Evolutionary conservation across 202 grass and related monocot species (phyloP), one percentile per base, ranked within the genome.

Genomic region (Eragrostis tef): DNA sequence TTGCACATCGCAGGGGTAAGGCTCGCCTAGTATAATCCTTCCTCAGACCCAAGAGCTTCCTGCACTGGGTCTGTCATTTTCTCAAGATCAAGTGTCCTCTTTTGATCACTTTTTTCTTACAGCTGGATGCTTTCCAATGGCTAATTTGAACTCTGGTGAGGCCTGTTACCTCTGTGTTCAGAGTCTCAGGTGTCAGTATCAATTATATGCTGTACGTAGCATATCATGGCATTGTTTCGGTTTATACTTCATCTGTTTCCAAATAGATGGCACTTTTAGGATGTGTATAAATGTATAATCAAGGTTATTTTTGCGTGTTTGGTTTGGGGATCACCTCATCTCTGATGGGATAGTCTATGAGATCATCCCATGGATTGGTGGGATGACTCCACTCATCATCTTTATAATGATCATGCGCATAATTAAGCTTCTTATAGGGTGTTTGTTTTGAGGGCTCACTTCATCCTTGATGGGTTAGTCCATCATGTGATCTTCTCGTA

Each of bases 81-180:
- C 31, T 34, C 31, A 34, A 34, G 1, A 34, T 34, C 31, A 34
- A 34, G 31, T 34, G 31, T 34, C 4, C 31, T 34, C 31, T 34
- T 34, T 31, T 31, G 15, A 53, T 42, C 0, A 0, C 12, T 54
- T 84, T 51, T 53, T 20, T 62, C 3, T 71, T 71, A 10, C n/a
- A 51, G 27, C 11, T 39, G 10, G 4, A 61, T 21, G 4, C 26
- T 41, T 21, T 63, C 25, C 11, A 10, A 4, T 51, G 9, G 26
- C 25, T 42, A 14, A 77, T 50, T 78, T 41, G 12, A 68, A 17
- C 73, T 85, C 36, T 8, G 65, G 9, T 63, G 43, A 26, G 52
- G n/a, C 27, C 20, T 78, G 9, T 22, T 78, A 43, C 46, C 20
- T 78, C 45, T 4, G 2, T 63, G 46, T 3, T 48, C 12, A 48